Evolutionary conservation across 129 eudicot genomes (phyloP), one percentile per base, ranked within the genome.

Genomic region (Lactuca sativa): DNA sequence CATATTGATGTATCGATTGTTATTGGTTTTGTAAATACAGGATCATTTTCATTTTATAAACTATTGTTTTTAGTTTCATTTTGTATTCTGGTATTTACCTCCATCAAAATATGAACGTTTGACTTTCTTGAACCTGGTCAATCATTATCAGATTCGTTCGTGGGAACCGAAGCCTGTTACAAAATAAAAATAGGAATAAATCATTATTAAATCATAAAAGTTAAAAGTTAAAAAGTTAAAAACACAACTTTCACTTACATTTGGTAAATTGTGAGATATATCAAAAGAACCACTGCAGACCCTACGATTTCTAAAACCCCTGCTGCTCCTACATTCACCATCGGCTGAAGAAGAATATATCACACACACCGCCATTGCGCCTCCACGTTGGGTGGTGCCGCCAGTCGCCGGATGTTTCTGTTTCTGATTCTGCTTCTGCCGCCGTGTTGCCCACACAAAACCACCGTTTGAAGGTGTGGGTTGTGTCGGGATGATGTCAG

Each of bases 371-470:
- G 49, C 51, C 69, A 34, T 38, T 11, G 75, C 8, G 21, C 60
- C 69, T 14, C 74, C 76, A 65, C 71, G 75, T 14, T 70, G 55
- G 69, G 13, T 69, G 36, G 31, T 48, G 53, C 77, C 54, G 32
- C 66, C 68, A 61, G 30, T 25, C 9, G 49, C 5, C 52, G 52
- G 52, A 47, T 72, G 82, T 75, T 77, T 90, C 30, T 25, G 30
- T 25, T 25, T 25, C 30, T 25, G 30, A 0, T 25, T 25, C 30
- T 25, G 30, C 30, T 25, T 25, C 74, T 63, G 74, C 59, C 75
- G 70, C 62, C 75, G 62, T 56, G 79, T 67, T 30, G 84, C 95
- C 88, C 90, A 83, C 57, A 88, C 82, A 53, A 84, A 85, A 72
- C 86, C 81, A 49, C 81, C 75, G 44, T 69, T 81, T 15, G 95